Evolutionary conservation across 164 flowering plant species (phyloP).

Genomic region (Macadamia integrifolia): DNA sequence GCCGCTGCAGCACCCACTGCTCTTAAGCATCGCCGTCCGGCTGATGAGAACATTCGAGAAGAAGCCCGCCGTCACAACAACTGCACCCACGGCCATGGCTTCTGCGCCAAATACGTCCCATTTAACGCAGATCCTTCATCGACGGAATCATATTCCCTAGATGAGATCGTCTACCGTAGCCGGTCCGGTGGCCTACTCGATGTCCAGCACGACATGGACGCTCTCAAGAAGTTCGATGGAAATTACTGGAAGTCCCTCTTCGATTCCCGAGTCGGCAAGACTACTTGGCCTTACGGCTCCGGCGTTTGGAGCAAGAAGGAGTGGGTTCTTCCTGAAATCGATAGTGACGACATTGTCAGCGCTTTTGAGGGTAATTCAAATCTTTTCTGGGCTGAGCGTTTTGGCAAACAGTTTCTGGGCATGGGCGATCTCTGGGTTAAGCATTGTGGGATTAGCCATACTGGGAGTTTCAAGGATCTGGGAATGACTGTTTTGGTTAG

Average conservation of each 20-base stretch:
- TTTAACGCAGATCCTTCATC: slow-evolving; percentile 47
- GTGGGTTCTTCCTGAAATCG: slow-evolving; percentile 86
- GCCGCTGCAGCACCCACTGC: slow-evolving; percentile 6
- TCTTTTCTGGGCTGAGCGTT: slow-evolving; percentile 87
- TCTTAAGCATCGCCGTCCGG: slow-evolving; percentile 43
- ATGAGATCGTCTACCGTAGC: slow-evolving; percentile 80
- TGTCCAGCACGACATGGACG: slow-evolving; percentile 76
- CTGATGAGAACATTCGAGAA: slow-evolving; percentile 63
- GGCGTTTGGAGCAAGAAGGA: slow-evolving; percentile 94
- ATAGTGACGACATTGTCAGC: slow-evolving; percentile 61
- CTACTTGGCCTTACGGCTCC: slow-evolving; percentile 90
- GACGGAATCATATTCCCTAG: slow-evolving; percentile 72
- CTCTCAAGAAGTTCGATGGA: slow-evolving; percentile 57
- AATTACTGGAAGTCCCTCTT: slow-evolving; percentile 66
- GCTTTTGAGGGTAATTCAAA: slow-evolving; percentile 88
- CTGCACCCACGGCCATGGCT: slow-evolving; percentile 27
- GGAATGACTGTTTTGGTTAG: slow-evolving; percentile 89
- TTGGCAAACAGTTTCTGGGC: slow-evolving; percentile 67
- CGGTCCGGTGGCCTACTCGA: slow-evolving; percentile 84
- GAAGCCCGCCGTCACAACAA: slow-evolving; percentile 47
- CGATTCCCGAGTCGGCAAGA: slow-evolving; percentile 77
- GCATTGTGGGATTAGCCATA: slow-evolving; percentile 79
- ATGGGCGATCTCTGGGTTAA: slow-evolving; percentile 94
- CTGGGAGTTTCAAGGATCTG: slow-evolving; percentile 76
- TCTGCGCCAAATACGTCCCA: slow-evolving; percentile 85